Conservation (phyloP, 2,329 filamentous ascomycete species). For the Microascus cirrosus region DNA sequence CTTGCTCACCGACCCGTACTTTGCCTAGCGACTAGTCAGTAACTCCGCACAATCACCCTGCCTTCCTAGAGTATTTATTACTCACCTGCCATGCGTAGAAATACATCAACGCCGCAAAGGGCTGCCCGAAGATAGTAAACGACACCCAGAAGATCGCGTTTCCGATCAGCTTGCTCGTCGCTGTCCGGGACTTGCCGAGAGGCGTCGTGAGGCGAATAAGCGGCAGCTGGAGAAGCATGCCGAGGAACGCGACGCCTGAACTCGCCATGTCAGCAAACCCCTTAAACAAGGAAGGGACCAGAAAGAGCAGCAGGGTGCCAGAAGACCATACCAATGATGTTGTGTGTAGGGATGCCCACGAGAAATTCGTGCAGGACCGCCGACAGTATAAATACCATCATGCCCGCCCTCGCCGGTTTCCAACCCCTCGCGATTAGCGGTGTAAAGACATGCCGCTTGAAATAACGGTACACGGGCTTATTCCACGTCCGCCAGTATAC, state of each 20-base stretch:
- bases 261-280: constrained; percentile 15
- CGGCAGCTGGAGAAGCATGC: constrained; percentile 89
- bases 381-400: constrained; percentile 78
- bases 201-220: constrained; percentile 73
- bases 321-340: constrained; percentile 63
- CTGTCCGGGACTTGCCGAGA: constrained; percentile 66
- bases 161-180: constrained; percentile 67
- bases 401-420: constrained; percentile 57
- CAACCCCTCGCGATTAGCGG: constrained; percentile 80
- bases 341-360: constrained; percentile 90
- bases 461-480: constrained; percentile 93
- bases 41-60: neutral
- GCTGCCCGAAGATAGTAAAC: constrained; percentile 92
- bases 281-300: constrained; percentile 4
- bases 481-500: constrained; percentile 97
- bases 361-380: constrained; percentile 85
- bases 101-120: constrained; percentile 82
- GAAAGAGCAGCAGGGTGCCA: neutral
- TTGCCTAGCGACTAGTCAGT: constrained; percentile 36
- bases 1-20: constrained; percentile 74
- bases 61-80: neutral
- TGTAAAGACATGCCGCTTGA: constrained; percentile 87
- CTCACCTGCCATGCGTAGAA: constrained; percentile 89
- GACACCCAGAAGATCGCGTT: constrained; percentile 96
- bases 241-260: constrained; percentile 72